phyloP scores from a whole-genome alignment of 2,329 filamentous ascomycete genomes.

The Trichoderma koningii region DNA sequence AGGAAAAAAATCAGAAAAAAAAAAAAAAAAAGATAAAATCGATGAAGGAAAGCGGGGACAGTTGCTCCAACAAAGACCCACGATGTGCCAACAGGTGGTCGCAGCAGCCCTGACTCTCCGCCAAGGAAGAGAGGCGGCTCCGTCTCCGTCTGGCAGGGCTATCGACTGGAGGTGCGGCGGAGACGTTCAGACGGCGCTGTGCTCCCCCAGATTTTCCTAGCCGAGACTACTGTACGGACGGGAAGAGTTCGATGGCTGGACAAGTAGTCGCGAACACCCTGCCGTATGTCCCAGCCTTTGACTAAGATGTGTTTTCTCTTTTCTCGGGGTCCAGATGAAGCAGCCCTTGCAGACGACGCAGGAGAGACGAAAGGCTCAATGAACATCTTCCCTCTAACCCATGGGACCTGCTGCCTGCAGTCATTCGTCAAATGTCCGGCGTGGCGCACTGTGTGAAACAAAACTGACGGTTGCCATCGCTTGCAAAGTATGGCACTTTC shows the following conservation, averaged over 20 bases:
- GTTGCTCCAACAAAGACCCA: neutral
- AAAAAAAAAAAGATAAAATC: neutral
- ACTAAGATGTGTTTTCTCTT: neutral
- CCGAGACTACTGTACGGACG: slow-evolving; percentile 12
- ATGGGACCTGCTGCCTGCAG: neutral
- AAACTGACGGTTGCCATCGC: neutral
- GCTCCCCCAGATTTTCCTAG: slow-evolving; percentile 23
- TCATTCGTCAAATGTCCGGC: neutral
- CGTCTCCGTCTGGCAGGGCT: neutral
- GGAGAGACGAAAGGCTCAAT: neutral
- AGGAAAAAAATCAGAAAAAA: neutral
- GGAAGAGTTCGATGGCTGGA: neutral
- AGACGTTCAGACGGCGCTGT: slow-evolving; percentile 12
- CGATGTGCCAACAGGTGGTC: slow-evolving; percentile 22
- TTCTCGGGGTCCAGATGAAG: slow-evolving; percentile 12
- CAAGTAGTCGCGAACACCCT: neutral
- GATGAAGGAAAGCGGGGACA: slow-evolving; percentile 2
- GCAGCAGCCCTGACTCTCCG: slow-evolving; percentile 9
- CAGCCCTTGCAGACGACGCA: neutral
- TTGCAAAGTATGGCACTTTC: neutral
- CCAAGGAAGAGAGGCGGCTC: neutral
- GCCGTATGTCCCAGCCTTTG: neutral
- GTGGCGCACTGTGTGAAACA: slow-evolving; percentile 7
- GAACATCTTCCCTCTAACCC: neutral
- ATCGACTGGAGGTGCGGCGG: neutral